phyloP scores from a whole-genome alignment of 2,329 filamentous ascomycete genomes.

The Uncinocarpus reesii region DNA sequence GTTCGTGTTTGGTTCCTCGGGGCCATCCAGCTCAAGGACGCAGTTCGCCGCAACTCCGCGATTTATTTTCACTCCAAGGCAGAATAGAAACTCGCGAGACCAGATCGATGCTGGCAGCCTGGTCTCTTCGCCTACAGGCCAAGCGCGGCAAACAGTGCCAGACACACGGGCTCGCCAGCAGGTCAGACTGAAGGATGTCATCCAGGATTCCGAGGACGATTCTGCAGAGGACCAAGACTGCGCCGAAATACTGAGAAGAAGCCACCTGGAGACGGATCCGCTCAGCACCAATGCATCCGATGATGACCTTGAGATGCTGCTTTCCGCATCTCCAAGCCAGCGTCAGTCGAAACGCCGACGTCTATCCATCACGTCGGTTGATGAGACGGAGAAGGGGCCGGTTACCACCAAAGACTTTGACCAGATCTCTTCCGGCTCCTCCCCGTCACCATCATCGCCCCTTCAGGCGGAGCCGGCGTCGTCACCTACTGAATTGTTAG shows the following conservation, averaged over 20 bases:
- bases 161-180: neutral
- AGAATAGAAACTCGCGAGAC: neutral
- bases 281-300: neutral
- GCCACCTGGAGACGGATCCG: neutral
- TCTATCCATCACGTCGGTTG: conserved; percentile 17
- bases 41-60: conserved; percentile 19
- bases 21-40: neutral
- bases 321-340: conserved; percentile 21
- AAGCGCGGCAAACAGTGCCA: neutral
- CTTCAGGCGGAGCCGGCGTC: neutral
- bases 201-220: conserved; percentile 14
- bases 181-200: conserved; percentile 9
- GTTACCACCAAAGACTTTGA: conserved; percentile 11
- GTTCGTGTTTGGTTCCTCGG: conserved; percentile 16
- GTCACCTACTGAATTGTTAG: conserved; percentile 9
- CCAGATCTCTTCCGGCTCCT: conserved; percentile 19
- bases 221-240: conserved; percentile 1
- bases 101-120: conserved; percentile 9
- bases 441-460: conserved; percentile 2
- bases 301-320: conserved; percentile 25
- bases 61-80: conserved; percentile 14
- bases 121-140: conserved; percentile 3
- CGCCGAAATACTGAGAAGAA: neutral
- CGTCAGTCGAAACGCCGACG: conserved; percentile 27
- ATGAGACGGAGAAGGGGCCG: neutral